These are phyloP conservation scores for Ogataea pignaliae DNA, from an alignment of 805 yeast genomes.

Conservation along the genomic window DNA sequence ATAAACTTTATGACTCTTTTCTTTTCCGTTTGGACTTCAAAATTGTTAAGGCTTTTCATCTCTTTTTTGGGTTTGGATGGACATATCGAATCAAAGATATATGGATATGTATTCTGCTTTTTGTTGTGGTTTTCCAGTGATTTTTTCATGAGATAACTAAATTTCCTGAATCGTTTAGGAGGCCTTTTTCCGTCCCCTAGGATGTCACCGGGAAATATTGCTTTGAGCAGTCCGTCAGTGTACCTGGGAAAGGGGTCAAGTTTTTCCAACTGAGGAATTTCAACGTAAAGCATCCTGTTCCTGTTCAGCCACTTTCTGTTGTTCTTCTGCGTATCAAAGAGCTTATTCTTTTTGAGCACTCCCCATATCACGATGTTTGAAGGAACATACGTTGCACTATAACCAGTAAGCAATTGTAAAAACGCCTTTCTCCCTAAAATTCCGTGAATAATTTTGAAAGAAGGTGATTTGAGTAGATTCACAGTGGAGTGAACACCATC, in stretches of 20 bases:
- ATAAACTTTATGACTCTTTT: constrained; percentile 39
- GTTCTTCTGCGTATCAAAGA: not conserved
- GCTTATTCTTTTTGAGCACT: constrained; percentile 3
- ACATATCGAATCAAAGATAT: constrained; percentile 35
- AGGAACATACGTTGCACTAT: constrained; percentile 26
- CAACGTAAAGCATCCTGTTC: constrained; percentile 25
- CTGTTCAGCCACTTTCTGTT: constrained; percentile 9
- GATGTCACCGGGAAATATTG: constrained; percentile 9
- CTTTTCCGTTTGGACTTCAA: constrained; percentile 30
- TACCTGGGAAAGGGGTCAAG: constrained; percentile 22
- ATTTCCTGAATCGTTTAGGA: constrained; percentile 23
- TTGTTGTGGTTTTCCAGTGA: constrained; percentile 32
- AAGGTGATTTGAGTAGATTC: constrained; percentile 35
- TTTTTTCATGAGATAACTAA: constrained; percentile 15
- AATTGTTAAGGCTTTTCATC: constrained; percentile 17
- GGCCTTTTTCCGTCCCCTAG: constrained; percentile 6
- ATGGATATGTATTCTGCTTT: constrained; percentile 28
- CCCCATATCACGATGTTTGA: constrained; percentile 22
- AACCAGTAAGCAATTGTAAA: constrained; percentile 34
- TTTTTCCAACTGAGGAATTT: constrained; percentile 8
- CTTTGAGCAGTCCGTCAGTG: constrained; percentile 5
- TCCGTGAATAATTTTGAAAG: constrained; percentile 40
- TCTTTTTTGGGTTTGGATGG: constrained; percentile 4
- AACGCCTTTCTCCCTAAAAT: constrained; percentile 39
- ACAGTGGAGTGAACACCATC: constrained; percentile 35